These are phyloP conservation scores for Geotrichum restrictum DNA, from an alignment of 1,139 yeast genomes.

Conservation along the genomic window DNA sequence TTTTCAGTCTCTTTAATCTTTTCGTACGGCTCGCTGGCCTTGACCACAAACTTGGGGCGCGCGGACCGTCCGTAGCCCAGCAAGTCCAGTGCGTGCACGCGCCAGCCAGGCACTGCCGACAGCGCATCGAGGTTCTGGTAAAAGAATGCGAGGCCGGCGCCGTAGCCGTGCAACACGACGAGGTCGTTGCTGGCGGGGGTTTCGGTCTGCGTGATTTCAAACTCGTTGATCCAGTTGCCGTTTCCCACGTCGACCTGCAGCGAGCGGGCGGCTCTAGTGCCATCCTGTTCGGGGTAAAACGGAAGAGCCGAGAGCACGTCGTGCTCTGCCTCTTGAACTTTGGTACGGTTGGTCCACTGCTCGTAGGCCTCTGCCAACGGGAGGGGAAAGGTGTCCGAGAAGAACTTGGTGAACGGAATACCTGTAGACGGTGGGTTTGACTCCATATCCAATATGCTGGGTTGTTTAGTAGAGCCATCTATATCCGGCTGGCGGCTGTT, in stretches of 20 bases:
- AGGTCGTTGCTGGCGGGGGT: slow-evolving; percentile 30
- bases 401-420: slow-evolving; percentile 32
- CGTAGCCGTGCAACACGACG: slow-evolving; percentile 86
- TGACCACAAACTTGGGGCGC: slow-evolving; percentile 49
- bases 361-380: slow-evolving; percentile 40
- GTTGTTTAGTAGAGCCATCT: neutral
- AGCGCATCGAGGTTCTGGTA: slow-evolving; percentile 65
- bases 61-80: slow-evolving; percentile 82
- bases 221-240: slow-evolving; percentile 56
- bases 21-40: slow-evolving; percentile 30
- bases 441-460: neutral
- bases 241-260: slow-evolving; percentile 50
- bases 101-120: slow-evolving; percentile 40
- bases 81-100: slow-evolving; percentile 73
- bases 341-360: slow-evolving; percentile 44
- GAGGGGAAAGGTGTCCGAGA: slow-evolving; percentile 36
- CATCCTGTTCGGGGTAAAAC: slow-evolving; percentile 53
- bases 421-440: slow-evolving; percentile 35
- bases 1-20: slow-evolving; percentile 52
- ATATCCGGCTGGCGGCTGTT: no score
- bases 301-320: slow-evolving; percentile 50
- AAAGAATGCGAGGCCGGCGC: slow-evolving; percentile 83
- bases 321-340: slow-evolving; percentile 41
- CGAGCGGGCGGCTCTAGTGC: slow-evolving; percentile 47
- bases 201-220: slow-evolving; percentile 38